Evolutionary conservation across 495 filamentous ascomycete genomes (phyloP), one percentile per base, ranked within the genome.

Genomic region (Lasiosphaeria ovina): DNA sequence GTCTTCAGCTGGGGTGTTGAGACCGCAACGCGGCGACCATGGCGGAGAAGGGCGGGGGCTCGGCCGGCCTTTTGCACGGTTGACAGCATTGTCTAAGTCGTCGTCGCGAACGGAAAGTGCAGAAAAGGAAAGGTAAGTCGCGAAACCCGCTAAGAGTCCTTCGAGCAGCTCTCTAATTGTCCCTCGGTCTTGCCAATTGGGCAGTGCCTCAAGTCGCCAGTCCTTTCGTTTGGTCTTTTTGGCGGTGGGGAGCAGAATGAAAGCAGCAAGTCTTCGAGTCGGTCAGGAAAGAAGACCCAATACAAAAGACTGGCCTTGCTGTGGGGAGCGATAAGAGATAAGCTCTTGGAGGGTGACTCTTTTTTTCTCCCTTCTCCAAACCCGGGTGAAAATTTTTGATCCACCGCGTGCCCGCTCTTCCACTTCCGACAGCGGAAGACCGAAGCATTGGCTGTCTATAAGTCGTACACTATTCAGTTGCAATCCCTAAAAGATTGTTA

Each of bases 21-120:
- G 45, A 75, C 62, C 6, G 79, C 76, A 50, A 81, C 61, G 51
- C 77, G 78, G 66, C 75, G 76, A 63, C 74, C 74, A 69, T 79
- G 75, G 60, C 78, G 75, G 66, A 81, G 74, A 54, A 81, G 61
- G 47, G 74, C 73, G 64, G 78, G 78, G 57, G 77, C 76, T 62
- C 79, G 75, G 59, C 78, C 77, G 55, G 77, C 79, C 66, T 80
- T 74, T 60, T 62, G 68, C 65, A 76, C 65, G 62, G 71, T 69
- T 68, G 73, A 72, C 66, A 73, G 61, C 74, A 76, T 74, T 16
- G 50, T 70, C 42, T 55, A 34, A 36, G 49, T 35, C 54, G 16
- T 62, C 61, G 51, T 32, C 55, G 52, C 38, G 12, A 11, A 14
- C 35, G 35, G 35, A 44, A 35, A 40, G 54, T 34, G 4, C 44